phyloP scores from a whole-genome alignment of 306 rosid genomes.

The Oemleria cerasiformis region DNA sequence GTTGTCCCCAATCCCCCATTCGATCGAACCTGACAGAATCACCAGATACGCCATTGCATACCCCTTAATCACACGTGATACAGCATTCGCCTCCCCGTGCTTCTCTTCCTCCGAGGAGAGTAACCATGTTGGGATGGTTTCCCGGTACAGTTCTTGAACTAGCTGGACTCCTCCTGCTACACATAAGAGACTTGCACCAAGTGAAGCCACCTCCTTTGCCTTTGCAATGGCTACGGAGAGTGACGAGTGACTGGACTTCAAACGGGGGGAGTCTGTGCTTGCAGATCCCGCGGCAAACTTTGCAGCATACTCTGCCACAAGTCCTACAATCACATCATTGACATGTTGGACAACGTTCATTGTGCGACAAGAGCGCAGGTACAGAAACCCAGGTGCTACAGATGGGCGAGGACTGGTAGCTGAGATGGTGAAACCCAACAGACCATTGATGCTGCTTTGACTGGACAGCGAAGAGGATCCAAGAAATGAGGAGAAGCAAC shows the following conservation, averaged over 20 bases:
- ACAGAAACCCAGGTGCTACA: slow-evolving; percentile 75
- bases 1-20: slow-evolving; percentile 58
- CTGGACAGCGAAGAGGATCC: slow-evolving; percentile 44
- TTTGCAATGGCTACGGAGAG: slow-evolving; percentile 46
- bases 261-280: slow-evolving; percentile 27
- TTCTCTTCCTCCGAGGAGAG: slow-evolving; percentile 41
- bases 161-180: slow-evolving; percentile 57
- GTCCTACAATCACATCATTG: slow-evolving; percentile 48
- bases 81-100: slow-evolving; percentile 27
- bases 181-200: slow-evolving; percentile 66
- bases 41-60: slow-evolving; percentile 68
- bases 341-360: slow-evolving; percentile 46
- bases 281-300: slow-evolving; percentile 37
- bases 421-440: slow-evolving; percentile 49
- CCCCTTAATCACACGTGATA: slow-evolving; percentile 51
- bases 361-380: slow-evolving; percentile 55
- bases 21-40: slow-evolving; percentile 49
- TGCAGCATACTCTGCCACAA: slow-evolving; percentile 48
- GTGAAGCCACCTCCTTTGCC: slow-evolving; percentile 57
- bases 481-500: slow-evolving; percentile 71
- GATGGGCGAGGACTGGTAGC: slow-evolving; percentile 35
- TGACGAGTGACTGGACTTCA: slow-evolving; percentile 49
- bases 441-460: slow-evolving; percentile 58
- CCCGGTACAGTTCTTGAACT: slow-evolving; percentile 59
- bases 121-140: slow-evolving; percentile 77